A percentile compares a stretch with the other conserved stretches of the same genome.
Evolutionary conservation across 139 green algal genomes (phyloP).

Genomic region (Volvox reticuliferus): DNA sequence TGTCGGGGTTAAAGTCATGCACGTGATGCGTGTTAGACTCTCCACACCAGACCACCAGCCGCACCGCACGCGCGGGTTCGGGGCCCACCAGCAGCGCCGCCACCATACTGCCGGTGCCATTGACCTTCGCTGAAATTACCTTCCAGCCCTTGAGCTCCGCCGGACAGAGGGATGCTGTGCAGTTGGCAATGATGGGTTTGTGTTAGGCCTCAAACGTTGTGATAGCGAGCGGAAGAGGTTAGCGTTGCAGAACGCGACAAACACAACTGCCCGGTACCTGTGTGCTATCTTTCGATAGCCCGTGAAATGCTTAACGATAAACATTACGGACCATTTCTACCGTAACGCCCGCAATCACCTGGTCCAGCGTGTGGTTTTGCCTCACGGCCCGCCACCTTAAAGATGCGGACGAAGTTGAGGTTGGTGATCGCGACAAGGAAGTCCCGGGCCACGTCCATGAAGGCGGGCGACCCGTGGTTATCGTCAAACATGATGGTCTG

Average conservation of each 20-base stretch:
- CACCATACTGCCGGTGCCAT: slow-evolving; percentile 74
- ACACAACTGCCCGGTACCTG: neutral
- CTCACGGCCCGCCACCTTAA: slow-evolving; percentile 71
- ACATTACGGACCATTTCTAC: no score
- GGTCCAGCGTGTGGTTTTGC: slow-evolving; percentile 73
- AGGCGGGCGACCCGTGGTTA: slow-evolving; percentile 55
- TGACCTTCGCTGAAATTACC: slow-evolving; percentile 64
- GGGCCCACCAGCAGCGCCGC: slow-evolving; percentile 45
- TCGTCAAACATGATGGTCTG: slow-evolving; percentile 72
- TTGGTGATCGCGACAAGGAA: slow-evolving; percentile 66
- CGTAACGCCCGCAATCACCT: slow-evolving; percentile 36
- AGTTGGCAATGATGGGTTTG: no score
- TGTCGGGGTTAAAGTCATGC: slow-evolving; percentile 50
- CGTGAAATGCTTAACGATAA: no score
- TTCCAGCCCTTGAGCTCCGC: slow-evolving; percentile 42
- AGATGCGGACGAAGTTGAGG: slow-evolving; percentile 62
- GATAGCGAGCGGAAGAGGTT: neutral
- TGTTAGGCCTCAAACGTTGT: neutral
- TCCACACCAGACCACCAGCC: slow-evolving; percentile 64
- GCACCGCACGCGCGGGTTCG: slow-evolving; percentile 33
- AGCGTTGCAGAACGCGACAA: neutral
- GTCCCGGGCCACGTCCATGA: slow-evolving; percentile 62
- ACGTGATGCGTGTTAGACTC: slow-evolving; percentile 51
- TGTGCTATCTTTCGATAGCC: neutral
- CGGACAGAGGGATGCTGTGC: slow-evolving; percentile 59